phyloP scores from a whole-genome alignment of 75 land plant genomes.

The Gnetum montanum region DNA sequence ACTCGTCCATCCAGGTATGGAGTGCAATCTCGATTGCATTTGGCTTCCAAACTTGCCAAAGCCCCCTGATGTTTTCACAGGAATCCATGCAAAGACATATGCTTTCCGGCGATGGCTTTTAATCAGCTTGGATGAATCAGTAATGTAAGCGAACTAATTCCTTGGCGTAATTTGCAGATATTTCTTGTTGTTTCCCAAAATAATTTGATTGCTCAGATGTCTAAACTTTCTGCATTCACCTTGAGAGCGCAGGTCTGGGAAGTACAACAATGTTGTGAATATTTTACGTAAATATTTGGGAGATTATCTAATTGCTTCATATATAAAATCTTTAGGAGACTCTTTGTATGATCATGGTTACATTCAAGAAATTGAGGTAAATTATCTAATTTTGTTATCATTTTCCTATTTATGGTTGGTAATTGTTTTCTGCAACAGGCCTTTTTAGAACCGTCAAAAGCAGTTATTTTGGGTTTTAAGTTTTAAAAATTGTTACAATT shows the following conservation, averaged over 20 bases:
- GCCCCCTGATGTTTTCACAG: conserved; percentile 50
- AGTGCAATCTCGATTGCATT: conserved; percentile 28
- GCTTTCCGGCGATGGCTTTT: conserved; percentile 77
- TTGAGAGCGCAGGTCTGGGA: conserved; percentile 46
- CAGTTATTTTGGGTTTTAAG: too few relatives aligned
- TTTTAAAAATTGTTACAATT: too few relatives aligned
- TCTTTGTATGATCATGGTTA: conserved; percentile 48
- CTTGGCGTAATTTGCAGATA: too few relatives aligned
- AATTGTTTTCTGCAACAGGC: not conserved
- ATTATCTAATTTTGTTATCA: not conserved
- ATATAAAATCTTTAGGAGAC: conserved; percentile 43
- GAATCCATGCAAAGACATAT: conserved; percentile 48
- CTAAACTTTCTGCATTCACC: not conserved
- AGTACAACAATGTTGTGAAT: conserved; percentile 38
- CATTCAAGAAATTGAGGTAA: conserved; percentile 81
- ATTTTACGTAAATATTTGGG: conserved; percentile 92
- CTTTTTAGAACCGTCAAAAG: not conserved
- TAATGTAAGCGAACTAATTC: conserved; percentile 20
- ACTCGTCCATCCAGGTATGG: conserved; percentile 15
- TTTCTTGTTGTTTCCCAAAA: not conserved
- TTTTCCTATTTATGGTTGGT: not conserved
- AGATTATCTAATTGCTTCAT: conserved; percentile 74
- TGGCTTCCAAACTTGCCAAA: conserved; percentile 55
- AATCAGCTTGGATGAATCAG: conserved; percentile 60
- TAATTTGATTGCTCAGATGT: too few relatives aligned